phyloP scores from a whole-genome alignment of 345 rosid genomes.

The Acer campestre region DNA sequence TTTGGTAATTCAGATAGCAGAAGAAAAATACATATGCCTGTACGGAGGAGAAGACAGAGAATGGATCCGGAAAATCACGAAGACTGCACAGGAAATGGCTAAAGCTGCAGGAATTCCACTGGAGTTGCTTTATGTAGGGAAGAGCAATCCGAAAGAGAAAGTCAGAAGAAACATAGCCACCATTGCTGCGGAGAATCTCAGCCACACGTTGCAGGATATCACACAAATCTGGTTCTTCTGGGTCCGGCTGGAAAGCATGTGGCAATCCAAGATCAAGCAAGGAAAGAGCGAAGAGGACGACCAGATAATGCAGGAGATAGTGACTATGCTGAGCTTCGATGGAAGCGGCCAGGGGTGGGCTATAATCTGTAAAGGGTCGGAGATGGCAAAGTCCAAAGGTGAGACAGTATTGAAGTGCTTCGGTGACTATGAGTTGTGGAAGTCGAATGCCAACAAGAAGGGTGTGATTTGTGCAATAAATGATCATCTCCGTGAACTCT shows the following conservation, averaged over 20 bases:
- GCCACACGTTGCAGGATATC: conserved; percentile 35
- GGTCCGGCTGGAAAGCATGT: conserved; percentile 71
- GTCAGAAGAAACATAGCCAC: conserved; percentile 21
- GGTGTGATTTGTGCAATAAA: conserved; percentile 51
- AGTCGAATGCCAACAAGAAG: neutral
- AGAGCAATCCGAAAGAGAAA: conserved; percentile 41
- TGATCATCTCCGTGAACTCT: conserved; percentile 32
- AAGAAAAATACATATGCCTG: conserved; percentile 46
- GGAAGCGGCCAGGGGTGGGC: conserved; percentile 68
- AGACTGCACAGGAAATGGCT: conserved; percentile 29
- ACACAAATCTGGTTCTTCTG: conserved; percentile 51
- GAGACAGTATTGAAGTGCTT: conserved; percentile 27
- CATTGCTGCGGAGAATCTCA: conserved; percentile 28
- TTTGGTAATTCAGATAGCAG: conserved; percentile 30
- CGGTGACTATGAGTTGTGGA: conserved; percentile 32
- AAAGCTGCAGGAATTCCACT: conserved; percentile 33
- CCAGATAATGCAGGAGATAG: conserved; percentile 51
- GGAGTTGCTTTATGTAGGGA: conserved; percentile 62
- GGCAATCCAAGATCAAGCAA: conserved; percentile 53
- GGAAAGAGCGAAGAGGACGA: conserved; percentile 43
- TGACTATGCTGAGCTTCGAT: conserved; percentile 56
- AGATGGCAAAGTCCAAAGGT: conserved; percentile 47
- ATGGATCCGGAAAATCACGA: conserved; percentile 54
- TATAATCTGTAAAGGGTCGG: conserved; percentile 35
- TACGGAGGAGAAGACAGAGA: conserved; percentile 64